Conservation (phyloP, 129 eudicot species). For the Ambrosia artemisiifolia region DNA sequence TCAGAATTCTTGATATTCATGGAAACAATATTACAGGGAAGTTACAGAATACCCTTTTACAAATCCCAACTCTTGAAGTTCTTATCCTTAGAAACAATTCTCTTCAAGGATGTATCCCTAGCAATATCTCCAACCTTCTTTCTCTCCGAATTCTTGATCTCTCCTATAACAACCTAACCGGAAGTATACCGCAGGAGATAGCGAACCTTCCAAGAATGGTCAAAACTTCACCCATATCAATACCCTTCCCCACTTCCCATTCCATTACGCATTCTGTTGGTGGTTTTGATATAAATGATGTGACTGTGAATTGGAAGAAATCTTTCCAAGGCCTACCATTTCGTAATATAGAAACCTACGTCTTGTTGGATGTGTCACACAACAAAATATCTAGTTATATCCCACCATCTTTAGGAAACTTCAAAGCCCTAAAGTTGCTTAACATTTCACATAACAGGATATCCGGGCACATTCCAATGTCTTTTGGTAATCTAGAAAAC, state of each 20-base stretch:
- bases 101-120: constrained; percentile 42
- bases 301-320: constrained; percentile 52
- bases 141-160: constrained; percentile 52
- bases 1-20: constrained; percentile 50
- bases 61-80: constrained; percentile 34
- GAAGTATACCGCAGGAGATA: constrained; percentile 31
- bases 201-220: constrained; percentile 40
- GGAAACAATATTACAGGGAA: constrained; percentile 43
- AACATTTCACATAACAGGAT: constrained; percentile 43
- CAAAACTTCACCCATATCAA: constrained; percentile 7
- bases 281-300: fast-evolving
- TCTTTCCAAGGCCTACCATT: constrained; percentile 36
- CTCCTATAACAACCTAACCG: constrained; percentile 37
- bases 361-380: constrained; percentile 46
- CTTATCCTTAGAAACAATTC: constrained; percentile 46
- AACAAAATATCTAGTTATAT: constrained; percentile 39
- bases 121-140: constrained; percentile 30
- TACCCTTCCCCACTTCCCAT: constrained; percentile 26
- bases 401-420: constrained; percentile 41
- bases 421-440: constrained; percentile 43
- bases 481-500: constrained; percentile 35
- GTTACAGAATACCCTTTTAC: constrained; percentile 25
- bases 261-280: not conserved
- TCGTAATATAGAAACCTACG: constrained; percentile 36
- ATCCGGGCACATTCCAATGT: constrained; percentile 36